Evolutionary conservation across 2,329 filamentous ascomycete genomes (phyloP).

Genomic region (Pseudogymnoascus sp.): DNA sequence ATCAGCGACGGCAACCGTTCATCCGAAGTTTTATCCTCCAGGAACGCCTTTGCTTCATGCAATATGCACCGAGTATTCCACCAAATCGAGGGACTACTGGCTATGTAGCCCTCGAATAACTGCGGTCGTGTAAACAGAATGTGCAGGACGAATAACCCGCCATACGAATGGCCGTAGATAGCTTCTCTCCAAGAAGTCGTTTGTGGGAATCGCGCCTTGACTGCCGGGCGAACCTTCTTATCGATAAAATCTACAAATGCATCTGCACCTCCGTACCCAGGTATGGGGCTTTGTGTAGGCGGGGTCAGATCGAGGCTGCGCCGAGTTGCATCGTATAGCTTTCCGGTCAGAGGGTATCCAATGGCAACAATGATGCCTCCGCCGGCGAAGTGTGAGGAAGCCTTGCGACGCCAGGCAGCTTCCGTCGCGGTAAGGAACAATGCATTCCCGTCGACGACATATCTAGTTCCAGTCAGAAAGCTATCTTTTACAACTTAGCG

Average conservation of each 20-base stretch:
- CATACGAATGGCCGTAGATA: background rate
- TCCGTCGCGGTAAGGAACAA: constrained; percentile 36
- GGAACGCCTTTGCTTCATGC: background rate
- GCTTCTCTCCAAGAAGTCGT: background rate
- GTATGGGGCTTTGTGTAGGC: background rate
- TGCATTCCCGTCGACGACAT: constrained; percentile 37
- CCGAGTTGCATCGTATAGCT: constrained; percentile 27
- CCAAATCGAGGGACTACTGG: constrained; percentile 1
- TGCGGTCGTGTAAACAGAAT: background rate
- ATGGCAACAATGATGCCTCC: constrained; percentile 42
- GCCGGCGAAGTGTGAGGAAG: constrained; percentile 29
- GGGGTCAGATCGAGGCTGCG: background rate
- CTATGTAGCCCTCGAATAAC: background rate
- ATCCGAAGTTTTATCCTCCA: background rate
- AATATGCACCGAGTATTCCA: background rate
- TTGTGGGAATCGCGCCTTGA: constrained; percentile 2
- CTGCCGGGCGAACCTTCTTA: background rate
- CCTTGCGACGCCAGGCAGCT: constrained; percentile 37
- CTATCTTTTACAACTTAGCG: constrained; percentile 28
- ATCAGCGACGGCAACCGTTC: background rate
- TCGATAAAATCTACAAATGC: background rate
- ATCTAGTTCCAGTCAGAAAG: constrained; percentile 35
- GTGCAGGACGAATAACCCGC: background rate
- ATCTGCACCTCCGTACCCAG: background rate
- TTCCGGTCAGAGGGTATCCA: constrained; percentile 43